Evolutionary conservation across 75 land plant genomes (phyloP), one percentile per base, ranked within the genome.

Genomic region (Cupressus sempervirens): DNA sequence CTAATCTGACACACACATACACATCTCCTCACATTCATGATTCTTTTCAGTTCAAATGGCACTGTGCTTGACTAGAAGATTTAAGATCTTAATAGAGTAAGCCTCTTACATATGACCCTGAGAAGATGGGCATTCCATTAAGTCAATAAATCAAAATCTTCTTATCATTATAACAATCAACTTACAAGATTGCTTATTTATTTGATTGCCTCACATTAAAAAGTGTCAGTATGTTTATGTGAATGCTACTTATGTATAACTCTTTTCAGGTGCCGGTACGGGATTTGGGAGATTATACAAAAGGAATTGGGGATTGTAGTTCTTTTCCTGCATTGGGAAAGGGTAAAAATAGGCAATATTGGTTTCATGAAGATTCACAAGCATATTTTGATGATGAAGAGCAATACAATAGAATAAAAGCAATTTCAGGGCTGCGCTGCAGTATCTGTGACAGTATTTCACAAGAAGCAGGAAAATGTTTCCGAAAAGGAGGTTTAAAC

Each of bases 351-450:
- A 88, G 92, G 41, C 9, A 81, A 6, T 93, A 90, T 83, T 93
- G 95, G 95, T 93, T 87, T 41, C 93, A 93, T 86, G 93, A 92
- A 41, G 93, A 89, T 56, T 56, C 48, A 89, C 92, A 94, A 83
- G 95, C 98, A 3, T 93, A 89, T 84, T 95, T 96, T 88, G 96
- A 98, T 87, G 95, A 98, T 89, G 86, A 85, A 48, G 93, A 98
- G 43, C 98, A 96, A 48, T 98, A 92, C 88, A 93, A 91, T 84
- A 91, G 89, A 92, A 91, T 94, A 20, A 92, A 91, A 85, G 96
- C 98, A 43, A 98, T 98, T 98, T 96, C 95, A 84, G 83, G 92
- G 87, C 93, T 96, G 32, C 91, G 92, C 3, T 98, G 98, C 75
- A 94, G 88, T 62, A 56, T 56, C 46, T 80, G 82, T 80, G 82